phyloP scores from a whole-genome alignment of 768 basidiomycete genomes.

The Floccularia luteovirens region DNA sequence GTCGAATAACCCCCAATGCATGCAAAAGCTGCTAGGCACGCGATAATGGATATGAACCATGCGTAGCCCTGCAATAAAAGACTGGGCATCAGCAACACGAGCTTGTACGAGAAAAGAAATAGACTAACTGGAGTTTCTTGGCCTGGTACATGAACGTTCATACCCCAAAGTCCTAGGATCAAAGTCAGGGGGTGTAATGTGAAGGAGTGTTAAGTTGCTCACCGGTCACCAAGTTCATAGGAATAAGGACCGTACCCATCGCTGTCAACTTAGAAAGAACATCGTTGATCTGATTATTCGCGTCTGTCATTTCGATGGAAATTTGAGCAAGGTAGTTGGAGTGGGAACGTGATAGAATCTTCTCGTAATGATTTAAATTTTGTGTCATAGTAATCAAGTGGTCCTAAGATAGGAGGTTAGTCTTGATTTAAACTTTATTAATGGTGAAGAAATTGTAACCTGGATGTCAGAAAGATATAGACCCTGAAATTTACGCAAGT shows the following conservation, averaged over 20 bases:
- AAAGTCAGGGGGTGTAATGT: neutral
- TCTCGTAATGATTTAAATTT: slow-evolving; percentile 99
- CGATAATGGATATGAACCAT: slow-evolving; percentile 91
- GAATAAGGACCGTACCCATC: slow-evolving; percentile 94
- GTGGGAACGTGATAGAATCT: slow-evolving; percentile 96
- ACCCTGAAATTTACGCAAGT: slow-evolving; percentile 43
- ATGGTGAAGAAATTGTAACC: slow-evolving; percentile 20
- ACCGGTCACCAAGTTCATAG: slow-evolving; percentile 96
- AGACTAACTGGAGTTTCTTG: slow-evolving; percentile 46
- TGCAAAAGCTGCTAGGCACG: slow-evolving; percentile 73
- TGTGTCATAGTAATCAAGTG: slow-evolving; percentile 99
- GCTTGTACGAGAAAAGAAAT: neutral
- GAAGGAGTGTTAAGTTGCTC: slow-evolving; percentile 10
- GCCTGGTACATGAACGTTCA: slow-evolving; percentile 98
- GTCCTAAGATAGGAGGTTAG: slow-evolving; percentile 36
- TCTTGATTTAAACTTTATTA: neutral
- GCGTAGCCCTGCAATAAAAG: slow-evolving; percentile 35
- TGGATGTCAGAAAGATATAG: slow-evolving; percentile 95
- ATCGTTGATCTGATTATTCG: slow-evolving; percentile 99
- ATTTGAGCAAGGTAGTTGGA: slow-evolving; percentile 99
- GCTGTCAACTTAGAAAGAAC: slow-evolving; percentile 96
- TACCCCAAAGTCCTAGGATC: slow-evolving; percentile 79
- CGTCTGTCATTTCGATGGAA: slow-evolving; percentile 99
- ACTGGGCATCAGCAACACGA: neutral
- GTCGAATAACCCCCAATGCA: slow-evolving; percentile 73